Percentiles rank a stretch among this genome's conserved stretches.
Conservation (phyloP, 257 asterid genomes). For the Solanum arcanum region DNA sequence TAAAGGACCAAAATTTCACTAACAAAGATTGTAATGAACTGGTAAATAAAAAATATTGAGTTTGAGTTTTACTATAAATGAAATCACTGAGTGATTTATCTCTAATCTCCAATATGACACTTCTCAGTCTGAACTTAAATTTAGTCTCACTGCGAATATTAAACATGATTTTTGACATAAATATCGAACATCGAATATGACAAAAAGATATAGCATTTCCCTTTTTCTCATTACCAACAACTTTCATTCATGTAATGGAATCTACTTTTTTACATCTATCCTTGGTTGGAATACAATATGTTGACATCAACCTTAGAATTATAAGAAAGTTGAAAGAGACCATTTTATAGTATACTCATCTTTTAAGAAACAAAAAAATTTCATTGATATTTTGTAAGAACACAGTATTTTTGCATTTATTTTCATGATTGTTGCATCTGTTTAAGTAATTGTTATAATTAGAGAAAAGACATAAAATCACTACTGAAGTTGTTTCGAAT, state of each 20-base stretch:
- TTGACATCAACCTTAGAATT: background rate
- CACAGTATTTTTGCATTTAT: too few relatives aligned
- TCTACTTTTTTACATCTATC: background rate
- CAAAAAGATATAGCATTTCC: background rate
- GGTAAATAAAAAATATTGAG: background rate
- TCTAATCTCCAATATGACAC: background rate
- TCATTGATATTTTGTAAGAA: too few relatives aligned
- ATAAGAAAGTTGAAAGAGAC: background rate
- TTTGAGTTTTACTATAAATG: background rate
- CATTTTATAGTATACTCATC: background rate
- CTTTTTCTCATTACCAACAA: background rate
- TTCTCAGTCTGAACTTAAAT: background rate
- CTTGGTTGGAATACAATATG: background rate
- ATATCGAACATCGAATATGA: too few relatives aligned
- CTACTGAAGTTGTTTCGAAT: too few relatives aligned
- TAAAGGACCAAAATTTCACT: background rate
- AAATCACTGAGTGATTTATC: too few relatives aligned
- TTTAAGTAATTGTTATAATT: too few relatives aligned
- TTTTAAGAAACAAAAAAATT: too few relatives aligned
- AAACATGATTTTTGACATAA: too few relatives aligned
- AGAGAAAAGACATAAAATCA: too few relatives aligned
- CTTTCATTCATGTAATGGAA: background rate
- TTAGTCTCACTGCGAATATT: rapidly evolving
- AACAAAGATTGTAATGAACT: background rate
- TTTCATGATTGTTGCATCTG: too few relatives aligned